Percentiles rank a stretch among this genome's conserved stretches.
Conservation (phyloP, 768 basidiomycete genomes). For the Tricholoma bakamatsutake region DNA sequence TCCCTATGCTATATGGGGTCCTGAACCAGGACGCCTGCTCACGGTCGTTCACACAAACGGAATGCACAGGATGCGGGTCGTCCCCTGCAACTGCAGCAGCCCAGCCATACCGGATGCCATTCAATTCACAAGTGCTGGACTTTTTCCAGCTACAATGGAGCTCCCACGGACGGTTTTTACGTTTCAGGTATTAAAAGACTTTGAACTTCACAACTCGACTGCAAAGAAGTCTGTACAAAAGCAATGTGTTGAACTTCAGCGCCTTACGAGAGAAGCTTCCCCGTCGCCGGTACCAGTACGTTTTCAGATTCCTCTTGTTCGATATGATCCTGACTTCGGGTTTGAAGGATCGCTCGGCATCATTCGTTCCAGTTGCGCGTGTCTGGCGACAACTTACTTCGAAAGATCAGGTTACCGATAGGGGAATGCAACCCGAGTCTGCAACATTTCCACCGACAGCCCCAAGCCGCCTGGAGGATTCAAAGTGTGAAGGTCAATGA, state of each 20-base stretch:
- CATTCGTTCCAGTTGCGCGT: neutral
- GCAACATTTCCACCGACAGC: neutral
- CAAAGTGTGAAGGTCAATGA: neutral
- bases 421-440: neutral
- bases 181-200: neutral
- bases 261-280: neutral
- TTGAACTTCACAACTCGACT: neutral
- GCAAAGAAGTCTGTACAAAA: neutral
- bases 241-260: neutral
- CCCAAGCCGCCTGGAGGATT: neutral
- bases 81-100: neutral
- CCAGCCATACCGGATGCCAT: neutral
- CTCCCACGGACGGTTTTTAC: neutral
- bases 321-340: neutral
- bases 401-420: neutral
- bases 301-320: neutral
- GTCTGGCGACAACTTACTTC: neutral
- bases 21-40: neutral
- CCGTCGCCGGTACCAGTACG: neutral
- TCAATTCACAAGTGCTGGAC: neutral
- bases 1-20: neutral
- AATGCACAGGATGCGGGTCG: neutral
- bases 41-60: neutral
- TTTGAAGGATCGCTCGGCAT: neutral
- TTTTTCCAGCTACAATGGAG: neutral